A percentile compares a stretch with the other conserved stretches of the same genome.
phyloP scores from a whole-genome alignment of 2,329 filamentous ascomycete species.

The Fusarium pseudocircinatum region DNA sequence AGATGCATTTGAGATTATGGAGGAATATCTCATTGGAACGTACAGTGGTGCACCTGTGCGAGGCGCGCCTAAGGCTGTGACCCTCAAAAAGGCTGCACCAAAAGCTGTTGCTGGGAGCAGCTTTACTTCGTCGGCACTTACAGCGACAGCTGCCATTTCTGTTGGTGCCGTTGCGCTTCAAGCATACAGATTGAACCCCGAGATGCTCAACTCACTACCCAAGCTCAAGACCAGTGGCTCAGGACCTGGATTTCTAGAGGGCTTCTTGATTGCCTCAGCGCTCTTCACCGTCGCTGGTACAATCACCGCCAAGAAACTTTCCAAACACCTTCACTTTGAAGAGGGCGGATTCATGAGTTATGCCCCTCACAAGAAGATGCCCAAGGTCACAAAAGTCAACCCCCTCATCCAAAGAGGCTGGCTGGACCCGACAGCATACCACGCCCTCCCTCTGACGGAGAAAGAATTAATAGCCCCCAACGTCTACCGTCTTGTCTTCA shows the following conservation, averaged over 20 bases:
- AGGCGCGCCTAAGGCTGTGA: slow-evolving; percentile 22
- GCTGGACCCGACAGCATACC: slow-evolving; percentile 60
- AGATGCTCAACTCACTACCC: slow-evolving; percentile 4
- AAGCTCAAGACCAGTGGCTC: slow-evolving; percentile 14
- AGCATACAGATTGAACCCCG: slow-evolving; percentile 20
- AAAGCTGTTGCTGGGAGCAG: slow-evolving; percentile 2
- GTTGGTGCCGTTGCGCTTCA: slow-evolving; percentile 18
- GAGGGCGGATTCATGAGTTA: slow-evolving; percentile 41
- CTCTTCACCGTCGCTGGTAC: slow-evolving; percentile 43
- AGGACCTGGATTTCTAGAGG: slow-evolving; percentile 22
- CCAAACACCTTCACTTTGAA: slow-evolving; percentile 46
- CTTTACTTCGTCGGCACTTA: slow-evolving; percentile 1
- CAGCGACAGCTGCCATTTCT: slow-evolving; percentile 18
- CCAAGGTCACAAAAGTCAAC: slow-evolving; percentile 47
- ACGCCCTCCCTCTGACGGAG: slow-evolving; percentile 55
- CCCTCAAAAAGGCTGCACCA: slow-evolving; percentile 23
- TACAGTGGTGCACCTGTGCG: slow-evolving; percentile 45
- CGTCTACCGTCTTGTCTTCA: slow-evolving; percentile 59
- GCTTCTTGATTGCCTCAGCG: slow-evolving; percentile 23
- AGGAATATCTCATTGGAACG: slow-evolving; percentile 50
- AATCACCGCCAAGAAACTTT: slow-evolving; percentile 43
- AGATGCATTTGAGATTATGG: slow-evolving; percentile 57
- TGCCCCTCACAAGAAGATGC: slow-evolving; percentile 48
- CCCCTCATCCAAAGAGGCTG: slow-evolving; percentile 51
- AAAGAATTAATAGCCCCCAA: slow-evolving; percentile 54